phyloP scores from a whole-genome alignment of 2,329 filamentous ascomycete genomes.

The Gnomoniopsis smithogilvyi region DNA sequence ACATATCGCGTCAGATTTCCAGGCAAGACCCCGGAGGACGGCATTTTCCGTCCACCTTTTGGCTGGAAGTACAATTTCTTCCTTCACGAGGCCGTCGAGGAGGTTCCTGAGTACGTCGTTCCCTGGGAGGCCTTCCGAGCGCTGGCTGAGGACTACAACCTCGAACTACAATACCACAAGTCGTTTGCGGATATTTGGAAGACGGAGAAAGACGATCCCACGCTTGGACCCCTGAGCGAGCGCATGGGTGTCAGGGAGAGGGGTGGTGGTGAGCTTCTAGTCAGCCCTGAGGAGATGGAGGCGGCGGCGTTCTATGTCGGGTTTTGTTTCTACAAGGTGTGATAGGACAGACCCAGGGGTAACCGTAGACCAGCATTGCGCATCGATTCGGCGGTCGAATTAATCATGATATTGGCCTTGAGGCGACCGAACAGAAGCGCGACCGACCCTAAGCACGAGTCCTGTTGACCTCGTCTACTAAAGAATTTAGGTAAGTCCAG shows the following conservation, averaged over 20 bases:
- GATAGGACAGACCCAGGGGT: slow-evolving; percentile 19
- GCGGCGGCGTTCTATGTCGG: slow-evolving; percentile 88
- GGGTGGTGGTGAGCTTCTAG: slow-evolving; percentile 62
- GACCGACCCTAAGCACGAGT: not conserved
- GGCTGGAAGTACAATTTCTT: slow-evolving; percentile 99
- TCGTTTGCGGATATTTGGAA: slow-evolving; percentile 90
- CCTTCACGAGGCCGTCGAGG: slow-evolving; percentile 91
- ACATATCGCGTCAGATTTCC: slow-evolving; percentile 92
- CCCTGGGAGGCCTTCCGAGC: slow-evolving; percentile 98
- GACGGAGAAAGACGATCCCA: slow-evolving; percentile 79
- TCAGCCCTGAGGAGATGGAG: slow-evolving; percentile 86
- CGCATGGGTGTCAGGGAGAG: slow-evolving; percentile 90
- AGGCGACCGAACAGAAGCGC: too few species aligned
- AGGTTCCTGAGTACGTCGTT: slow-evolving; percentile 95
- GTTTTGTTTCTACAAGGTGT: slow-evolving; percentile 97
- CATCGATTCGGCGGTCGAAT: too few species aligned
- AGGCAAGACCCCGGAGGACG: slow-evolving; percentile 76
- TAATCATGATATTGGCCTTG: too few species aligned
- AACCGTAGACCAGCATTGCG: too few species aligned
- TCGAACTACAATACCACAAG: slow-evolving; percentile 92
- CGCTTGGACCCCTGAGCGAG: slow-evolving; percentile 81
- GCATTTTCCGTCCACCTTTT: slow-evolving; percentile 89
- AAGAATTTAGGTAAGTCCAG: not conserved
- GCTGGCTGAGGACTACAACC: slow-evolving; percentile 91
- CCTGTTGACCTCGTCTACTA: not conserved